Base-by-base conservation (phyloP, 108 stramenopile species). In the Skeletonema menzelii region DNA sequence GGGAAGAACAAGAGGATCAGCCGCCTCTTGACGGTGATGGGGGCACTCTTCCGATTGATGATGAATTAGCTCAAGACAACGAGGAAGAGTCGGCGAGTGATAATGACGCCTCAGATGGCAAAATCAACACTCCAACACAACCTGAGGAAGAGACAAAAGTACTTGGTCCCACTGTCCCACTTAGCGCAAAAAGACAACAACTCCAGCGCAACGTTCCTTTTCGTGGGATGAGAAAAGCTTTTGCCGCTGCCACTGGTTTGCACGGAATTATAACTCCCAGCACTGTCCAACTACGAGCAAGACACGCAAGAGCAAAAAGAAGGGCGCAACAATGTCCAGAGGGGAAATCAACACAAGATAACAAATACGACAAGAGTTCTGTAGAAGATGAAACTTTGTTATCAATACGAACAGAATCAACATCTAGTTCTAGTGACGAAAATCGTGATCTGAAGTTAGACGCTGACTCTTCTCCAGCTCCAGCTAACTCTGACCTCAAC, bases 251-350 rank as follows among this genome's bases (percentile, higher is more conserved):
- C 2, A 91, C 90, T 13, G 90, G 90, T 0, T 55, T 90, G n/a
- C 89, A 90, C 49, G 89, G 89, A 15, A 27, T 86, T 10, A 40
- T 89, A 7, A 89, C 88, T 11, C 84, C 86, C 17, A 77, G 86
- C 4, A 79, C 85, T 27, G 74, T 64, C 38, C 78, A 79, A 37
- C 47, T 79, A 65, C 56, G 57, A 7, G 70, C 67, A 78, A 64
- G 70, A 56, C 26, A 22, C 34, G 37, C 38, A 24, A 34, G 8
- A 28, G 20, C 26, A 10, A 15, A 10, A 53, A 68, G 59, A 35
- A 38, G 32, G 0, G 28, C 34, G 58, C 42, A 5, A 15, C 30
- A 38, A 13, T 42, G 34, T 65, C 47, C 27, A 28, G 12, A 26
- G 46, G 28, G 58, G 17, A 38, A 63, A 53, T 5, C 38, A 28